Conservation (phyloP, 129 eudicot genomes). For the Saposhnikovia divaricata region DNA sequence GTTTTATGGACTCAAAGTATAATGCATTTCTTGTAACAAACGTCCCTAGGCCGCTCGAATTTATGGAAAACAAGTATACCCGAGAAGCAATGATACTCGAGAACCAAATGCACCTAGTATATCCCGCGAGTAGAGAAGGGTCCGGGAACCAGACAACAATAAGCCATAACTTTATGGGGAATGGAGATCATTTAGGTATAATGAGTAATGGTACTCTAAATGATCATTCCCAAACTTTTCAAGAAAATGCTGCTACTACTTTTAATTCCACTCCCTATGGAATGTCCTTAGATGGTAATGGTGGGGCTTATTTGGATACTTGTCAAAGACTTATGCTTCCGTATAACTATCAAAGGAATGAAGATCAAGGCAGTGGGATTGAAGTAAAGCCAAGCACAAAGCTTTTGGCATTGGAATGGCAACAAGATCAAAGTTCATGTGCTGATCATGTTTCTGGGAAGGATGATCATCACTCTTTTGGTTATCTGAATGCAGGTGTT, state of each 20-base stretch:
- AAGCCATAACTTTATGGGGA: slow-evolving; percentile 26
- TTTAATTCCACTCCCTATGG: slow-evolving; percentile 43
- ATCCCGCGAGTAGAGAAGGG: not conserved
- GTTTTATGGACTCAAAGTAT: slow-evolving; percentile 34
- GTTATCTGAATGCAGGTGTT: slow-evolving; percentile 37
- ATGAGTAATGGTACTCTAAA: slow-evolving; percentile 21
- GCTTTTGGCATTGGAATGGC: slow-evolving; percentile 80
- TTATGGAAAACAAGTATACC: slow-evolving; percentile 34
- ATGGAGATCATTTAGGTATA: slow-evolving; percentile 32
- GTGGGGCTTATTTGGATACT: slow-evolving; percentile 31
- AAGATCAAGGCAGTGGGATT: slow-evolving; percentile 16
- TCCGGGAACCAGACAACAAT: not conserved
- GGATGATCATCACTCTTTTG: slow-evolving; percentile 16
- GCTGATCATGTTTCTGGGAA: slow-evolving; percentile 26
- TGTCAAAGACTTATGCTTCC: slow-evolving; percentile 40
- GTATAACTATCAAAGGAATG: slow-evolving; percentile 22
- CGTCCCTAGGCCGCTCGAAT: slow-evolving; percentile 38
- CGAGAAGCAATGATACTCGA: not conserved
- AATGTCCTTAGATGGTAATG: slow-evolving; percentile 30
- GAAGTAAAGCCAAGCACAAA: slow-evolving; percentile 68
- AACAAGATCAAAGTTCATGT: slow-evolving; percentile 56
- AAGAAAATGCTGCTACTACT: slow-evolving; percentile 3
- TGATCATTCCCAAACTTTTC: slow-evolving; percentile 16
- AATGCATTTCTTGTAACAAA: slow-evolving; percentile 26
- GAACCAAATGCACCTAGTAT: not conserved